Percentiles rank a stretch among this genome's conserved stretches.
These are phyloP conservation scores for Pseudogymnoascus sp. DNA, from an alignment of 2,329 filamentous ascomycete species.

Conservation along the genomic window DNA sequence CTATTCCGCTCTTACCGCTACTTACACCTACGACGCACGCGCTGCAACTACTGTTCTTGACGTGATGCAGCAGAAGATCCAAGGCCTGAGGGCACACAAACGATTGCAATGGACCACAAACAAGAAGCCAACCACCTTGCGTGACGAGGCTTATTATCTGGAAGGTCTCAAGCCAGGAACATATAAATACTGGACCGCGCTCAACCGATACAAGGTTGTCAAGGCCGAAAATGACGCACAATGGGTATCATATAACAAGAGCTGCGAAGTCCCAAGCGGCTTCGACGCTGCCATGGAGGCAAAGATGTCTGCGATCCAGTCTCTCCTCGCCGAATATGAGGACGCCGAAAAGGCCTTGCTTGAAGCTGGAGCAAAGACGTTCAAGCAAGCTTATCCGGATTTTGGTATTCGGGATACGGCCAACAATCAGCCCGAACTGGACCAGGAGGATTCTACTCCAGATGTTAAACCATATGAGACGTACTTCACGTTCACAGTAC, in stretches of 20 bases:
- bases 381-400: constrained; percentile 54
- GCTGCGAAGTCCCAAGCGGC: constrained; percentile 25
- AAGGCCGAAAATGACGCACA: constrained; percentile 28
- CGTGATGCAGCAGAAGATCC: constrained; percentile 44
- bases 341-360: constrained; percentile 47
- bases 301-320: constrained; percentile 48
- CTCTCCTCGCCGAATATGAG: constrained; percentile 44
- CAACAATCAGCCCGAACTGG: not conserved
- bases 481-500: constrained; percentile 17
- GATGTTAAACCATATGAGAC: constrained; percentile 17
- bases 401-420: constrained; percentile 17
- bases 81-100: constrained; percentile 33
- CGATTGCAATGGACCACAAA: constrained; percentile 13
- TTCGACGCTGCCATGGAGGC: constrained; percentile 31
- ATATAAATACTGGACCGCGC: constrained; percentile 52
- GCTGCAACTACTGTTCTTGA: constrained; percentile 50
- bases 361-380: constrained; percentile 55
- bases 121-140: constrained; percentile 23
- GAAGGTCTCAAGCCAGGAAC: constrained; percentile 40
- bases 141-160: constrained; percentile 44
- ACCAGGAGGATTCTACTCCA: not conserved
- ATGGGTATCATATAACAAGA: constrained; percentile 29
- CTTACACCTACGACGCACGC: constrained; percentile 20
- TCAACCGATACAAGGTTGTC: constrained; percentile 20
- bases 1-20: constrained; percentile 28